Percentiles rank a stretch among this genome's conserved stretches.
These are phyloP conservation scores for Geotrichum cucujoidarum DNA, from an alignment of 1,139 yeast species.

Conservation along the genomic window DNA sequence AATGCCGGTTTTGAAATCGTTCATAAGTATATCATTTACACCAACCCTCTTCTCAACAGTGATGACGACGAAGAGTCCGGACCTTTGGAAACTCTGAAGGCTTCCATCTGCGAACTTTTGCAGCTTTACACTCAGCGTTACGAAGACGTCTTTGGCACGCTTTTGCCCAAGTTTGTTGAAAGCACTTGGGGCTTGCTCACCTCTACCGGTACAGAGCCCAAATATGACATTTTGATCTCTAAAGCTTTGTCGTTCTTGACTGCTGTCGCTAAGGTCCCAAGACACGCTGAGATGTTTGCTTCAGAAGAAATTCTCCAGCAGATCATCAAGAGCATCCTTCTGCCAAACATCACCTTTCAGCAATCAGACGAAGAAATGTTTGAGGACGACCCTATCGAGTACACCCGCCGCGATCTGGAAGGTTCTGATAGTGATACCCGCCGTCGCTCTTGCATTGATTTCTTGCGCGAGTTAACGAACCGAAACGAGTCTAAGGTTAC, in stretches of 20 bases:
- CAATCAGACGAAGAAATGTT: constrained; percentile 86
- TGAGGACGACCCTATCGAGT: constrained; percentile 96
- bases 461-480: constrained; percentile 78
- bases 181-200: constrained; percentile 77
- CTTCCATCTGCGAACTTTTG: constrained; percentile 78
- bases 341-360: constrained; percentile 78
- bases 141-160: constrained; percentile 79
- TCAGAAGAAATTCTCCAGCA: constrained; percentile 66
- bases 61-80: constrained; percentile 73
- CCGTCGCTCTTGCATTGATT: constrained; percentile 86
- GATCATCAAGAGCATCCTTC: constrained; percentile 72
- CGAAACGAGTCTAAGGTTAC: constrained; percentile 74
- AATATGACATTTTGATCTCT: constrained; percentile 79
- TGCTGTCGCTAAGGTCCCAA: constrained; percentile 67
- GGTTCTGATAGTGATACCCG: constrained; percentile 93
- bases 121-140: constrained; percentile 86
- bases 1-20: constrained; percentile 70
- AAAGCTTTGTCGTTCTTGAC: constrained; percentile 78
- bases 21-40: constrained; percentile 70
- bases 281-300: constrained; percentile 58
- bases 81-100: constrained; percentile 64
- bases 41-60: constrained; percentile 48
- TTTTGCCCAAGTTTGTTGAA: constrained; percentile 73
- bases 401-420: constrained; percentile 85
- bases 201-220: constrained; percentile 60